Evolutionary conservation across 1,284 basidiomycete genomes (phyloP).

Genomic region (Apiotrichum akiyoshidainum): DNA sequence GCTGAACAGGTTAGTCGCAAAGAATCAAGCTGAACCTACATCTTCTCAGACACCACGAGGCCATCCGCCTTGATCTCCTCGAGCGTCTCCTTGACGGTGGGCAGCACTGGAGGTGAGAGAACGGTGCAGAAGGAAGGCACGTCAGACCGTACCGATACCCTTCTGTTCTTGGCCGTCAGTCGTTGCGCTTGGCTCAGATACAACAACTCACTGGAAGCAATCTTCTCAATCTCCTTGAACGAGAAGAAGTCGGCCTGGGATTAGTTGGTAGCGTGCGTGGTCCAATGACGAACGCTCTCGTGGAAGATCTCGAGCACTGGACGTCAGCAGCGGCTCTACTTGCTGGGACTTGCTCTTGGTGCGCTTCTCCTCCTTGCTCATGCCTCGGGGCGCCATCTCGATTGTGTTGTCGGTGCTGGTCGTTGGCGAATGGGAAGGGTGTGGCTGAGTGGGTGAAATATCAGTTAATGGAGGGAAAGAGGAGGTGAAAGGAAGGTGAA

Average conservation of each 20-base stretch:
- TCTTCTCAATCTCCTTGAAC: conserved; percentile 83
- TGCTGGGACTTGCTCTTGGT: conserved; percentile 36
- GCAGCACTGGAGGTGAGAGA: conserved; percentile 61
- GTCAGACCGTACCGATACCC: conserved; percentile 64
- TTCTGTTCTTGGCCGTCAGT: conserved; percentile 68
- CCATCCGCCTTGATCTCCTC: conserved; percentile 79
- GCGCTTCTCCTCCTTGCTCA: conserved; percentile 49
- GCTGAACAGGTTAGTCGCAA: conserved; percentile 12
- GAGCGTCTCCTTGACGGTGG: conserved; percentile 81
- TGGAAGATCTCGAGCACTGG: conserved; percentile 78
- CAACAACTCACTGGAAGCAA: conserved; percentile 43
- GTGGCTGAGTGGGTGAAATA: not conserved
- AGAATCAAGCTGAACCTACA: conserved; percentile 48
- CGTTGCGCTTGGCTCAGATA: not conserved
- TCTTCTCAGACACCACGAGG: conserved; percentile 78
- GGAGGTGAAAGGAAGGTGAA: not conserved
- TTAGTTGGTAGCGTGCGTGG: not conserved
- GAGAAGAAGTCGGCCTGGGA: conserved; percentile 77
- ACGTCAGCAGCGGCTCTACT: not conserved
- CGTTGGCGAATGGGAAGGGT: not conserved
- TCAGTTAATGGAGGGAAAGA: not conserved
- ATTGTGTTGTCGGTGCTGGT: conserved; percentile 9
- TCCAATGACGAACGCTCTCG: conserved; percentile 63
- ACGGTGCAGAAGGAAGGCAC: not conserved
- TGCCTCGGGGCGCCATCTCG: conserved; percentile 45